These are phyloP conservation scores for Fraxinus greggii DNA, from an alignment of 305 asterid genomes.

Conservation along the genomic window DNA sequence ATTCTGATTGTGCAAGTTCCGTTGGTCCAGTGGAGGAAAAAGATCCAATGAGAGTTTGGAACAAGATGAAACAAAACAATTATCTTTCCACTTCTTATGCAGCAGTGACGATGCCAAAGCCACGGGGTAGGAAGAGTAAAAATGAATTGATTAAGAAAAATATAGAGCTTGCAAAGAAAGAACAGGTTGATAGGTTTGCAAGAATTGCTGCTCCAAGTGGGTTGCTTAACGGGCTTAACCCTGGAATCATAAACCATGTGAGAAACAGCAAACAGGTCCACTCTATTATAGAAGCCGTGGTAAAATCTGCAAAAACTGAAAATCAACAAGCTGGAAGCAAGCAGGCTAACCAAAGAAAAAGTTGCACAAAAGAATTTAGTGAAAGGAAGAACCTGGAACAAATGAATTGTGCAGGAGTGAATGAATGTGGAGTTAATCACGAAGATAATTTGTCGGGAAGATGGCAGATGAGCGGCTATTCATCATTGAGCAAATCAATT, in stretches of 20 bases:
- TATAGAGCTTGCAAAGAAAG: constrained; percentile 56
- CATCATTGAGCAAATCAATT: constrained; percentile 32
- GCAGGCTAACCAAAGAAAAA: constrained; percentile 30
- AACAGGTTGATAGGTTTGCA: constrained; percentile 53
- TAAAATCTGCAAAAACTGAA: constrained; percentile 44
- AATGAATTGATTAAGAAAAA: constrained; percentile 41
- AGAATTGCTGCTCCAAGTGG: constrained; percentile 60
- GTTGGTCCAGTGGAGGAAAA: constrained; percentile 45
- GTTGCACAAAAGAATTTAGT: constrained; percentile 12
- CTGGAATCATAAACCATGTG: constrained; percentile 60
- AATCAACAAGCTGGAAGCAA: constrained; percentile 25
- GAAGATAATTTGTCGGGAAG: constrained; percentile 30
- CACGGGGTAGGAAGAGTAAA: constrained; percentile 42
- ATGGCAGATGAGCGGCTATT: constrained; percentile 32
- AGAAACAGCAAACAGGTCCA: constrained; percentile 57
- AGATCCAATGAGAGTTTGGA: constrained; percentile 50
- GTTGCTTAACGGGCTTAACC: constrained; percentile 49
- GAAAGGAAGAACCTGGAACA: constrained; percentile 14
- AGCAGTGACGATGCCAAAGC: constrained; percentile 38
- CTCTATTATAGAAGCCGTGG: constrained; percentile 52
- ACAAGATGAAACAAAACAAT: constrained; percentile 55
- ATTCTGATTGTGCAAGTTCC: constrained; percentile 49
- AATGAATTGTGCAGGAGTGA: constrained; percentile 17
- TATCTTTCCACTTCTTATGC: constrained; percentile 45
- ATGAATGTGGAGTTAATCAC: constrained; percentile 7